Evolutionary conservation across 345 rosid genomes (phyloP), one percentile per base, ranked within the genome.

Genomic region (Capsella bursapastoris): DNA sequence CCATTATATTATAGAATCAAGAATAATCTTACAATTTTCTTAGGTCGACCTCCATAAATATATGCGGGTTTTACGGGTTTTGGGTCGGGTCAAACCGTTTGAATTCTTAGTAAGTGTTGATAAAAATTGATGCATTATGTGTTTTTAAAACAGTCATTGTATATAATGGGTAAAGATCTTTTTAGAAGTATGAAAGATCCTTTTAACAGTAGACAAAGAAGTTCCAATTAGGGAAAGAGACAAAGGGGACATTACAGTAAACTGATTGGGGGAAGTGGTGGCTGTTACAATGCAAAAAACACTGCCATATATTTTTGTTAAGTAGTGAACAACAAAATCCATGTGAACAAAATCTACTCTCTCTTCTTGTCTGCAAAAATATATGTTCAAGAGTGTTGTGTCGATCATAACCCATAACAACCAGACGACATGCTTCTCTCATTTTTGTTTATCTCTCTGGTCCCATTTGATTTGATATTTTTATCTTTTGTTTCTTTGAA

Each of bases 301-400:
- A 69, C 35, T 81, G 71, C 60, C 49, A 73, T 8, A 22, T 22
- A 22, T 6, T 53, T 40, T 66, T 64, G 34, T 55, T 75, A 44
- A 37, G 64, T 68, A 35, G 77, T 32, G 58, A 64, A 27, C 64
- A 73, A 64, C 49, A 45, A 73, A 64, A 73, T 73, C 63, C 48
- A 53, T 72, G 76, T 63, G 76, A 72, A 41, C 45, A 72, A 53
- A 72, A 73, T 73, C 55, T 4, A 64, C 49, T 45, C 64, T 45
- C 64, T 64, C 71, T 22, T 72, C 71, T 72, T 61, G 76, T 53
- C 78, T 29, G 64, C 40, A 51, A 32, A 68, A 66, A 65, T 31
- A 66, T 22, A 22, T 22, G 1, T 75, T 73, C 18, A 65, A 72
- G 25, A 22, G 25, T 22, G 25, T 22, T 1, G 48, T 35, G 41